Evolutionary conservation across 2,329 filamentous ascomycete species (phyloP), one percentile per base, ranked within the genome.

Genomic region (Pseudopithomyces maydicus): DNA sequence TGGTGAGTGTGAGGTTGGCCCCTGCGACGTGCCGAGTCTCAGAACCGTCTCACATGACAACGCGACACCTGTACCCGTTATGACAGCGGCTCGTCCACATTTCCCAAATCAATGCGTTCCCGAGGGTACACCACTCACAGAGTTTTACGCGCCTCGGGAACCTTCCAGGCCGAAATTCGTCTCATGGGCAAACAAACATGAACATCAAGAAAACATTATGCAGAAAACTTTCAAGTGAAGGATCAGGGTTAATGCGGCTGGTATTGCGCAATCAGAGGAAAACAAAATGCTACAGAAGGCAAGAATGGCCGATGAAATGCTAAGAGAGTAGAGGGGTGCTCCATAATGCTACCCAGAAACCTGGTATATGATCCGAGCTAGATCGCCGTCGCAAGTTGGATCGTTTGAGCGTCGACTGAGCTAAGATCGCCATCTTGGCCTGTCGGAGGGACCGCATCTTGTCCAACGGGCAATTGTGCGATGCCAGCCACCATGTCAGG

Each of bases 31-130:
- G 52, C 51, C 58, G 49, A 57, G 71, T 74, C 67, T 59, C 73
- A 68, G 65, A 57, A 45, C 55, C 53, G 72, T 76, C 74, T 75
- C 72, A 75, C 57, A 54, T 63, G 54, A 64, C 63, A 52, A 51
- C 58, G 55, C 67, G 56, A 69, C 66, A 66, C 59, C 65, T 62
- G 52, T 64, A 71, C 54, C 65, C 67, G 68, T 67, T 57, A 57
- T 59, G 46, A 56, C 54, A 58, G 32, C 12, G 26, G 29, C 48
- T 19, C 55, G 60, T 56, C 58, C 54, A 61, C 61, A 57, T 58
- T 63, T 47, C 54, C 64, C 59, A 61, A 44, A 57, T 48, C 57
- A 64, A 74, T 71, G 72, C 71, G 67, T 70, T 72, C 64, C 55
- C 45, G 45, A 47, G 14, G 36, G 41, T 38, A 44, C 52, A 56